Evolutionary conservation across 495 filamentous ascomycete genomes (phyloP).

Genomic region (Xylaria longipes): DNA sequence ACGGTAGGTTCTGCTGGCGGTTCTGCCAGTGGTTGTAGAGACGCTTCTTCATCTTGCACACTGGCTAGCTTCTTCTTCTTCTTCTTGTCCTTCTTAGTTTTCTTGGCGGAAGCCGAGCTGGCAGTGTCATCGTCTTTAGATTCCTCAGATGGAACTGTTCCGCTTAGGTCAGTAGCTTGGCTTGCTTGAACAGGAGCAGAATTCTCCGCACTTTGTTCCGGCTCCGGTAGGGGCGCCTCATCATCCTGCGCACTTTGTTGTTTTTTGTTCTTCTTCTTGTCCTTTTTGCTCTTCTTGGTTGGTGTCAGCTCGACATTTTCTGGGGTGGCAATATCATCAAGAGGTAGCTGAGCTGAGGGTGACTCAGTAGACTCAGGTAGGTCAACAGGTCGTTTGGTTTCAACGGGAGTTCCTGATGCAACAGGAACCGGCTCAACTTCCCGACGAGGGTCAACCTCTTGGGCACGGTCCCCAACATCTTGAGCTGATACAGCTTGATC

Average conservation of each 20-base stretch:
- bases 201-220: neutral
- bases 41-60: conserved; percentile 1
- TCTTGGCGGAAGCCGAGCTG: neutral
- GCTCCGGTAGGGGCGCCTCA: neutral
- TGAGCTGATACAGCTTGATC: neutral
- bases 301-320: neutral
- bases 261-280: neutral
- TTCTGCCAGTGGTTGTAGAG: neutral
- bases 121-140: neutral
- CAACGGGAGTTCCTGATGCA: neutral
- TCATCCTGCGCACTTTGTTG: neutral
- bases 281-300: neutral
- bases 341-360: neutral
- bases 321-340: neutral
- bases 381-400: neutral
- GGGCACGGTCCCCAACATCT: neutral
- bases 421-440: neutral
- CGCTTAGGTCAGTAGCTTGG: neutral
- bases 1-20: neutral
- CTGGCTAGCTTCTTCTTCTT: conserved; percentile 39
- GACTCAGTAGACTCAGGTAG: neutral
- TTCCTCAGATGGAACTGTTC: neutral
- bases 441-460: neutral
- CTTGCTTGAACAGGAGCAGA: neutral
- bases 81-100: conserved; percentile 31